These are phyloP conservation scores for Claviceps sp. DNA, from an alignment of 2,329 filamentous ascomycete species.

Conservation along the genomic window DNA sequence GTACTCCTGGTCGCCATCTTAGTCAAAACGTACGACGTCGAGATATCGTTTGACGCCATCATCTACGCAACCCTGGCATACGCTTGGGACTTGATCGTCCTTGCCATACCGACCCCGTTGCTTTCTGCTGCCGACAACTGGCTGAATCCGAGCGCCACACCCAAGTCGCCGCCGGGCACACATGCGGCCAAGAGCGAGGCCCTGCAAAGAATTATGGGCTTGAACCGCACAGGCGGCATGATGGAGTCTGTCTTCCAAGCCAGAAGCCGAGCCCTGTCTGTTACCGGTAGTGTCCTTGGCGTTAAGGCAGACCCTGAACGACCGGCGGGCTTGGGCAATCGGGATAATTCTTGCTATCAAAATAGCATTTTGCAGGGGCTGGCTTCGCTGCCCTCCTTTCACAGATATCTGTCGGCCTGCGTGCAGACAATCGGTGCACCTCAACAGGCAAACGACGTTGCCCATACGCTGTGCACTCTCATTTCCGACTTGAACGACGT, in stretches of 20 bases:
- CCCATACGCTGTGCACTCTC: constrained; percentile 45
- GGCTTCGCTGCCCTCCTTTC: constrained; percentile 59
- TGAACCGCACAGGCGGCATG: constrained; percentile 39
- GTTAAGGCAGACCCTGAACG: constrained; percentile 27
- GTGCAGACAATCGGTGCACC: constrained; percentile 17
- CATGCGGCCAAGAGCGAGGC: constrained; percentile 50
- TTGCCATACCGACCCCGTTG: constrained; percentile 40
- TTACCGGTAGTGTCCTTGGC: constrained; percentile 32
- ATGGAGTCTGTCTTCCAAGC: constrained; percentile 45
- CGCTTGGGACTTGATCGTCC: constrained; percentile 48
- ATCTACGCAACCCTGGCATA: constrained; percentile 24
- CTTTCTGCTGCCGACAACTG: constrained; percentile 44
- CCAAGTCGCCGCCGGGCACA: constrained; percentile 23
- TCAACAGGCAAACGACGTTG: constrained; percentile 21
- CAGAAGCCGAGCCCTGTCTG: constrained; percentile 40
- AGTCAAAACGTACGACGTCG: constrained; percentile 22
- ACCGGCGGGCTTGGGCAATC: constrained; percentile 68
- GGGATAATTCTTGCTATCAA: constrained; percentile 94
- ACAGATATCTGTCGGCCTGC: constrained; percentile 46
- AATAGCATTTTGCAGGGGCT: constrained; percentile 87
- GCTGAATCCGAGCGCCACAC: constrained; percentile 33
- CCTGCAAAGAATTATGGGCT: constrained; percentile 48
- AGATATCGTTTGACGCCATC: constrained; percentile 16
- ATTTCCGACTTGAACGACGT: constrained; percentile 57
- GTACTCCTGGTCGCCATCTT: constrained; percentile 20